Percentiles rank a stretch among this genome's conserved stretches.
Evolutionary conservation across 768 basidiomycete genomes (phyloP).

Genomic region (Strobilomyces confusus): DNA sequence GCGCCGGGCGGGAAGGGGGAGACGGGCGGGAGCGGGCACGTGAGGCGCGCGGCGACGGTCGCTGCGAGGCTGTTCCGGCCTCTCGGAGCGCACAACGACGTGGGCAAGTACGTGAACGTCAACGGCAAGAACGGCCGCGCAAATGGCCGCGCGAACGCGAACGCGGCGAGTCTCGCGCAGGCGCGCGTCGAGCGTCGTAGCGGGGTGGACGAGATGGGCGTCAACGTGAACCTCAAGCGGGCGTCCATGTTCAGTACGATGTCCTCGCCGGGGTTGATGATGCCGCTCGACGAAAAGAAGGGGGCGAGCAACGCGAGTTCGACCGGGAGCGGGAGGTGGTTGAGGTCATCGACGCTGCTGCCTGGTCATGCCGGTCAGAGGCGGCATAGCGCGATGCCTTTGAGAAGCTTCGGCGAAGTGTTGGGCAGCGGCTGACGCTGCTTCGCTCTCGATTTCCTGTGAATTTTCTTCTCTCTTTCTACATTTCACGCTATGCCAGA

Average conservation of each 20-base stretch:
- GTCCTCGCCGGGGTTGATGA: slow-evolving; percentile 1
- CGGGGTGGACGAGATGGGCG: slow-evolving; percentile 14
- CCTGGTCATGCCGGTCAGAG: neutral
- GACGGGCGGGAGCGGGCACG: neutral
- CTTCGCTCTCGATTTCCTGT: neutral
- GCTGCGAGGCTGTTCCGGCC: slow-evolving; percentile 21
- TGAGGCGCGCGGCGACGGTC: slow-evolving; percentile 14
- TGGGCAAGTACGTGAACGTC: neutral
- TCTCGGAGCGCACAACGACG: neutral
- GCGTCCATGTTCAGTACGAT: slow-evolving; percentile 14
- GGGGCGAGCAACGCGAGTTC: neutral
- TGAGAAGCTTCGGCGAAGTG: slow-evolving; percentile 5
- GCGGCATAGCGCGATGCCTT: slow-evolving; percentile 3
- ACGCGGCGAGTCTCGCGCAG: neutral
- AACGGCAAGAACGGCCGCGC: neutral
- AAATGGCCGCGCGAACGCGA: neutral
- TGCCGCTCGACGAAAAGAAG: slow-evolving; percentile 3
- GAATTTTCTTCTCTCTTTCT: neutral
- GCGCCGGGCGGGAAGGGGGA: neutral
- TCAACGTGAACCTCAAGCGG: slow-evolving; percentile 21
- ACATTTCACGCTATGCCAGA: neutral
- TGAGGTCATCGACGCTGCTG: neutral
- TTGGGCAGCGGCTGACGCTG: neutral
- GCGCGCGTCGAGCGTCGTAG: neutral
- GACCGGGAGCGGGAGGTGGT: slow-evolving; percentile 8